A percentile compares a stretch with the other conserved stretches of the same genome.
These are phyloP conservation scores for Calonectria multiphialidica DNA, from an alignment of 2,329 filamentous ascomycete genomes.

Conservation along the genomic window DNA sequence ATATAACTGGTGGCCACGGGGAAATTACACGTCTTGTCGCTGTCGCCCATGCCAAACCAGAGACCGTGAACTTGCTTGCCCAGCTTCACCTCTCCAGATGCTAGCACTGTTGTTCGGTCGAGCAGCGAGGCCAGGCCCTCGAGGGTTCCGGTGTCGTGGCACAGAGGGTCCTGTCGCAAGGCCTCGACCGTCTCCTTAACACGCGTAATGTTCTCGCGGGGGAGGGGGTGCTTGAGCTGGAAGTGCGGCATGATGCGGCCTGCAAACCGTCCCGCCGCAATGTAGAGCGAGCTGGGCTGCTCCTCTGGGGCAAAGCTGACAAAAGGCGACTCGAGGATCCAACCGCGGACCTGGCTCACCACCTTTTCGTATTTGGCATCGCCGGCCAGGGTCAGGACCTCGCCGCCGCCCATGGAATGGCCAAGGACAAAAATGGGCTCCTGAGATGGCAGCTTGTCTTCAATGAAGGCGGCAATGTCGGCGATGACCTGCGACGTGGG, in stretches of 20 bases:
- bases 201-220: slow-evolving; percentile 73
- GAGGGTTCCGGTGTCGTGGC: slow-evolving; percentile 89
- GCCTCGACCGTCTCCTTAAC: slow-evolving; percentile 73
- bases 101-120: slow-evolving; percentile 75
- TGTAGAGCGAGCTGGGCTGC: slow-evolving; percentile 72
- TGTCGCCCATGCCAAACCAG: slow-evolving; percentile 82
- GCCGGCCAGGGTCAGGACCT: slow-evolving; percentile 74
- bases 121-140: slow-evolving; percentile 83
- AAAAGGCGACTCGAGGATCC: slow-evolving; percentile 83
- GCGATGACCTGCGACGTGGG: slow-evolving; percentile 78
- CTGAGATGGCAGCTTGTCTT: slow-evolving; percentile 64
- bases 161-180: slow-evolving; percentile 75
- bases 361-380: slow-evolving; percentile 65
- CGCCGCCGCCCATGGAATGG: slow-evolving; percentile 90
- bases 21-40: slow-evolving; percentile 77
- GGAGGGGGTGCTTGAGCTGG: slow-evolving; percentile 76
- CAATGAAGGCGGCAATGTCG: slow-evolving; percentile 84
- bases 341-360: slow-evolving; percentile 74
- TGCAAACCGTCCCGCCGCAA: slow-evolving; percentile 75
- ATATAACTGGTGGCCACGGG: slow-evolving; percentile 74
- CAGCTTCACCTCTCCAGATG: slow-evolving; percentile 65
- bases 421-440: slow-evolving; percentile 86
- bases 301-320: slow-evolving; percentile 77
- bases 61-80: slow-evolving; percentile 70
- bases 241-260: slow-evolving; percentile 74